Percentiles rank a stretch among this genome's conserved stretches.
Conservation (phyloP, 352 stramenopile species). For the Pythium volutum region DNA sequence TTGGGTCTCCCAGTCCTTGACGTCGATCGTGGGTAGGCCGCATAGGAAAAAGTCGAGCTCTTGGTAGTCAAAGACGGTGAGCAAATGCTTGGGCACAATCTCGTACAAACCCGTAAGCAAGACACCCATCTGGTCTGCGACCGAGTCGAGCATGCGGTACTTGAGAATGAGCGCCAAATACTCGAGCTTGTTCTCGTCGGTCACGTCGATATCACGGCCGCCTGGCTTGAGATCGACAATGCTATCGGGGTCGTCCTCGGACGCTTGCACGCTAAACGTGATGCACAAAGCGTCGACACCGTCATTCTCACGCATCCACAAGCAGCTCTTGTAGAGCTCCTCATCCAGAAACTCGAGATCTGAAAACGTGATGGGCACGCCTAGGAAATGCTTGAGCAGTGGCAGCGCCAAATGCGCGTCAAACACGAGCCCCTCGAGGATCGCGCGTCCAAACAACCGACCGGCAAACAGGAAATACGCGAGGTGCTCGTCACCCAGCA, state of each 20-base stretch:
- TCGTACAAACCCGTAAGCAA: conserved; percentile 75
- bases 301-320: conserved; percentile 62
- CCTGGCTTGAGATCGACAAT: conserved; percentile 90
- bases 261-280: conserved; percentile 64
- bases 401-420: conserved; percentile 60
- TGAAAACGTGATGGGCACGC: conserved; percentile 75
- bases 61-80: conserved; percentile 79
- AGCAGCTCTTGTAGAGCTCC: conserved; percentile 61
- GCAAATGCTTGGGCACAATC: conserved; percentile 56
- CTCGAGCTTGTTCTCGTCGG: conserved; percentile 95
- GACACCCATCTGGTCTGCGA: conserved; percentile 58
- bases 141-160: conserved; percentile 75
- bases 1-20: conserved; percentile 56
- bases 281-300: conserved; percentile 54
- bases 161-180: conserved; percentile 77
- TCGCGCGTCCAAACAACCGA: conserved; percentile 57
- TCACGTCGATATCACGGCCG: conserved; percentile 91
- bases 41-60: conserved; percentile 78
- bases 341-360: conserved; percentile 74
- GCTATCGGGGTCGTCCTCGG: conserved; percentile 34
- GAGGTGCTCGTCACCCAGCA: conserved; percentile 31
- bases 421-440: conserved; percentile 63
- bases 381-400: conserved; percentile 67
- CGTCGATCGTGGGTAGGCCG: conserved; percentile 67
- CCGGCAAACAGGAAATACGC: conserved; percentile 60